Conservation (phyloP, 768 basidiomycete species). For the Cystobasidium onofrii region DNA sequence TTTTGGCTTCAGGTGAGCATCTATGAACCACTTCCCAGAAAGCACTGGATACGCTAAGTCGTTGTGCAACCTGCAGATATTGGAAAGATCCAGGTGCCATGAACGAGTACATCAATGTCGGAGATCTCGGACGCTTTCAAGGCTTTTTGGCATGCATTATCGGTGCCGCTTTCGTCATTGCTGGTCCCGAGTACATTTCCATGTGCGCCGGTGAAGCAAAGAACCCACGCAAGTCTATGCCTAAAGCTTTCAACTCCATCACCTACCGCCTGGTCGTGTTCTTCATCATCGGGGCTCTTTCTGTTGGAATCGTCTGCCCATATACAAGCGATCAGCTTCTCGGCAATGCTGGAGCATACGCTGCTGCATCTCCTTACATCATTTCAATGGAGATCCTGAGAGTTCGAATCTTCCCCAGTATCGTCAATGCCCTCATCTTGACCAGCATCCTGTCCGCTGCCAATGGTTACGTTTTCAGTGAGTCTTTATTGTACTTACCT, state of each 20-base stretch:
- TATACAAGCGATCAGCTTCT: conserved; percentile 47
- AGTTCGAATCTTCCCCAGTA: conserved; percentile 36
- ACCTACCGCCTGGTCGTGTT: conserved; percentile 29
- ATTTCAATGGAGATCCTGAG: conserved; percentile 53
- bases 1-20: conserved; percentile 51
- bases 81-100: conserved; percentile 46
- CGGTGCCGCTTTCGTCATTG: conserved; percentile 28
- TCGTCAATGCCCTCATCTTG: conserved; percentile 31
- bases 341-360: not conserved
- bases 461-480: conserved; percentile 42
- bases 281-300: conserved; percentile 57
- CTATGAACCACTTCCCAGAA: not conserved
- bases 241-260: conserved; percentile 53
- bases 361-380: conserved; percentile 56
- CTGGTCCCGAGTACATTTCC: conserved; percentile 32
- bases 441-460: conserved; percentile 38
- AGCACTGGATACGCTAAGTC: not conserved
- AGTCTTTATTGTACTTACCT: not conserved
- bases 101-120: conserved; percentile 23
- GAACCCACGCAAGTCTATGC: conserved; percentile 49
- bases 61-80: conserved; percentile 32
- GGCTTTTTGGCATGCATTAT: conserved; percentile 30
- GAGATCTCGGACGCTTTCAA: conserved; percentile 32
- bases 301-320: conserved; percentile 77
- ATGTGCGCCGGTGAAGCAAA: conserved; percentile 47